Percentiles rank a stretch among this genome's conserved stretches.
These are phyloP conservation scores for Termitomyces sp. DNA, from an alignment of 768 basidiomycete species.

Conservation along the genomic window DNA sequence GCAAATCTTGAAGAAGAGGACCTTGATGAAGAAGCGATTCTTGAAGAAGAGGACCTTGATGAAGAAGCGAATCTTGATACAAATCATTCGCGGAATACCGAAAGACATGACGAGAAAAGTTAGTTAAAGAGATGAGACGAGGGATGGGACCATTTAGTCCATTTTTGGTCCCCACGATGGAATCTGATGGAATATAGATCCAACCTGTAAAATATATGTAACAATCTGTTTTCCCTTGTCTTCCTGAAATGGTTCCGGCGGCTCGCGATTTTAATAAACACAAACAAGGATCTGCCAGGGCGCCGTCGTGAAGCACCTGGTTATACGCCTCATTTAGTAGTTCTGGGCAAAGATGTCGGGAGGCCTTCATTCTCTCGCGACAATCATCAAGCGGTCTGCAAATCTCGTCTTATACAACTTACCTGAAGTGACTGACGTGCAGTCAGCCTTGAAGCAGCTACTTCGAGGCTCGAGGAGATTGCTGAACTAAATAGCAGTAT, in stretches of 20 bases:
- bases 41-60: slow-evolving; percentile 2
- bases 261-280: slow-evolving; percentile 4
- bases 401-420: neutral
- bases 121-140: neutral
- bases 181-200: too few species aligned
- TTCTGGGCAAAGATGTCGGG: slow-evolving; percentile 30
- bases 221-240: neutral
- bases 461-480: slow-evolving; percentile 90
- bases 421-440: slow-evolving; percentile 4
- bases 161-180: neutral
- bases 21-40: neutral
- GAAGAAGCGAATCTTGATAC: too few species aligned
- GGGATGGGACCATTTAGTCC: neutral
- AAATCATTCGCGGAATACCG: neutral
- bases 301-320: neutral
- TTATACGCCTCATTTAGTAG: neutral
- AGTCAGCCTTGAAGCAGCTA: slow-evolving; percentile 84
- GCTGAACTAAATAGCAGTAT: slow-evolving; percentile 42
- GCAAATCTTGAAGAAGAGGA: neutral
- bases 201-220: neutral
- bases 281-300: slow-evolving; percentile 10
- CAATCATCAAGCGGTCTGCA: slow-evolving; percentile 76
- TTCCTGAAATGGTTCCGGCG: neutral
- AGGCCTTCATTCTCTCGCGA: slow-evolving; percentile 73
- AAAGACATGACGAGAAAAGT: neutral